These are phyloP conservation scores for Aspergillus brunneoviolaceus DNA, from an alignment of 2,329 filamentous ascomycete species.

Conservation along the genomic window DNA sequence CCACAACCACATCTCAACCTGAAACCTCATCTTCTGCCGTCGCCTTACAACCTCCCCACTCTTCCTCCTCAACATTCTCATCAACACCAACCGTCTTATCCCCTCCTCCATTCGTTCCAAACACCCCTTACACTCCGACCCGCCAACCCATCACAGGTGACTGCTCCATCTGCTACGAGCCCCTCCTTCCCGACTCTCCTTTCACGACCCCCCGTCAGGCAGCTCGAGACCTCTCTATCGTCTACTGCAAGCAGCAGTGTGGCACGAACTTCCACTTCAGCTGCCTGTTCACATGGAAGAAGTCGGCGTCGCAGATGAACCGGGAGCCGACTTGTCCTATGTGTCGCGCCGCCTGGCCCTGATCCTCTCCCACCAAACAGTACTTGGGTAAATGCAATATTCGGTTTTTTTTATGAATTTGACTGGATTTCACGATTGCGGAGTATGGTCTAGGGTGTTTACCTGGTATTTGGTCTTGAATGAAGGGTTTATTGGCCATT, in stretches of 20 bases:
- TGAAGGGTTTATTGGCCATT: no score
- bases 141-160: slow-evolving; percentile 3
- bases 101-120: neutral
- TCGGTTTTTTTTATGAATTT: no score
- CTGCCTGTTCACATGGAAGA: slow-evolving; percentile 2
- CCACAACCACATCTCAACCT: neutral
- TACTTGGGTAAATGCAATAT: neutral
- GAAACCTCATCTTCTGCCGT: neutral
- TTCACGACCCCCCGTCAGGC: neutral
- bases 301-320: neutral
- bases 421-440: no score
- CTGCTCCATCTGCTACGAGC: neutral
- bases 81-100: neutral
- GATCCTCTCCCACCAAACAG: neutral
- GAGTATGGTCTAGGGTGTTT: no score
- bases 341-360: neutral
- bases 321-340: neutral
- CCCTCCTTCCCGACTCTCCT: neutral
- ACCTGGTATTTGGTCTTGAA: no score
- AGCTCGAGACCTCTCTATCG: neutral
- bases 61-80: no score
- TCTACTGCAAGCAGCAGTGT: neutral
- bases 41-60: no score
- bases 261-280: slow-evolving; percentile 1
- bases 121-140: neutral